phyloP scores from a whole-genome alignment of 345 rosid genomes.

The Citrus medica region DNA sequence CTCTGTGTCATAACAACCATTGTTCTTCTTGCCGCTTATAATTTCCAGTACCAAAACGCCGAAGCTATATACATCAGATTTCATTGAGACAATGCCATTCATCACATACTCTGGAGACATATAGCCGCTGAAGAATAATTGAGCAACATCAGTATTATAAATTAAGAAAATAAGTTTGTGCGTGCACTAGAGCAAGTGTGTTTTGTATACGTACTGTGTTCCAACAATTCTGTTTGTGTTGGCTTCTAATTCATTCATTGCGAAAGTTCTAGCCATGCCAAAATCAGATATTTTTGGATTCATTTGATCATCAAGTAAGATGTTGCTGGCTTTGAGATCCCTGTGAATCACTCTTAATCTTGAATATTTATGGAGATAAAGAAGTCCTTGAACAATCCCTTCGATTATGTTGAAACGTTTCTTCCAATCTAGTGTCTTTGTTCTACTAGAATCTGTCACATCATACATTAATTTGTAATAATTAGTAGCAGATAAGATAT shows the following conservation, averaged over 20 bases:
- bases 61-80: slow-evolving; percentile 12
- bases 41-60: slow-evolving; percentile 15
- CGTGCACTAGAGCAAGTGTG: neutral
- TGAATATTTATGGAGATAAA: no score
- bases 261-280: no score
- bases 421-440: accelerated
- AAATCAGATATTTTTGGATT: no score
- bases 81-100: neutral
- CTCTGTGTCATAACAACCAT: slow-evolving; percentile 1
- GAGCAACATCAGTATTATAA: neutral
- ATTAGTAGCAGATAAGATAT: neutral
- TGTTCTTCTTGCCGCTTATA: slow-evolving; percentile 3
- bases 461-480: neutral
- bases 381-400: no score
- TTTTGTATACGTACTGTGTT: neutral
- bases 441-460: neutral
- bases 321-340: no score
- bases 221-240: no score
- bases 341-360: no score
- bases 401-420: no score
- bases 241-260: no score
- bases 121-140: neutral
- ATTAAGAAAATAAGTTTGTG: neutral
- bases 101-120: slow-evolving; percentile 15
- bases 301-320: no score